Conservation (phyloP, 805 yeast genomes). For the Cyberlindnera mycetangii region DNA sequence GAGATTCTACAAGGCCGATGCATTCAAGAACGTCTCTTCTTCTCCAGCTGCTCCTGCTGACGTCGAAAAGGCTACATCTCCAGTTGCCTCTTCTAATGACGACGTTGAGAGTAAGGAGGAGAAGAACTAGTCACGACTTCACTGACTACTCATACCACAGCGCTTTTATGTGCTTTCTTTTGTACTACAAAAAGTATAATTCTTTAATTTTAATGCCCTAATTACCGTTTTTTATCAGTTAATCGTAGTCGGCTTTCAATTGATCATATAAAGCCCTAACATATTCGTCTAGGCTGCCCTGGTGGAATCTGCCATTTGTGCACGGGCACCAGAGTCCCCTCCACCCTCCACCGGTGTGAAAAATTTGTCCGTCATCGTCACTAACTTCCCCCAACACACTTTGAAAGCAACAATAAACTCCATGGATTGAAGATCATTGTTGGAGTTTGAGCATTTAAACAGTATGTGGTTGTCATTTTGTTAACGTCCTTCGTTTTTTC, state of each 20-base stretch:
- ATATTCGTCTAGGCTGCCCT: not conserved
- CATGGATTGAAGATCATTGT: not conserved
- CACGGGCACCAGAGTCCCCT: not conserved
- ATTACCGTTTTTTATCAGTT: not conserved
- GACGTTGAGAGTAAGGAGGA: slow-evolving; percentile 1
- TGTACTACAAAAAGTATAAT: not conserved
- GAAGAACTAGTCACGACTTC: slow-evolving; percentile 1
- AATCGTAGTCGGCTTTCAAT: no score
- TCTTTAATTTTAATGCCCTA: not conserved
- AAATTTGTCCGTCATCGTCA: not conserved
- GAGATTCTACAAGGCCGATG: slow-evolving; percentile 78
- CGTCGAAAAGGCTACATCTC: slow-evolving; percentile 1
- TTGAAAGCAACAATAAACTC: not conserved
- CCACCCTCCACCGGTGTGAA: not conserved
- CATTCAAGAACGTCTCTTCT: slow-evolving; percentile 20
- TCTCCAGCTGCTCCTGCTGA: slow-evolving; percentile 1
- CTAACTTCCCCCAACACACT: not conserved
- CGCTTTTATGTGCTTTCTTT: not conserved
- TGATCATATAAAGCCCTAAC: not conserved
- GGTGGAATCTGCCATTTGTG: not conserved
- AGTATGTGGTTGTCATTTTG: no score
- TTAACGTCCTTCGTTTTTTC: not conserved
- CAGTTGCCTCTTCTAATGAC: slow-evolving; percentile 2
- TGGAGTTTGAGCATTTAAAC: not conserved
- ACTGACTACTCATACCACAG: not conserved